phyloP scores from a whole-genome alignment of 768 basidiomycete genomes.

The Pleurotus citrinopileatus region DNA sequence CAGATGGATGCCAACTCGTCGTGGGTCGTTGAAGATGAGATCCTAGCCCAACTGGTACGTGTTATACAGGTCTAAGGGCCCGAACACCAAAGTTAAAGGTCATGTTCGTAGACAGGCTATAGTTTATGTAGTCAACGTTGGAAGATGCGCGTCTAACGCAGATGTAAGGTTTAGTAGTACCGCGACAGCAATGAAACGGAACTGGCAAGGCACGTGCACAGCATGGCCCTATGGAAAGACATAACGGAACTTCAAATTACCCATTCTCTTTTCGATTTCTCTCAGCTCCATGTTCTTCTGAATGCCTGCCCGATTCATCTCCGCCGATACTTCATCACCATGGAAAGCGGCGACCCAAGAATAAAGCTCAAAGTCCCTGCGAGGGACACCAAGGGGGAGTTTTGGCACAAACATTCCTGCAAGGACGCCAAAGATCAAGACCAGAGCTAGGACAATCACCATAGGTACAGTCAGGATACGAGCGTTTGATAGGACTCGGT shows the following conservation, averaged over 20 bases:
- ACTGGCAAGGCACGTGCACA: no score
- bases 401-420: constrained; percentile 10
- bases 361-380: constrained; percentile 4
- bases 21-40: no score
- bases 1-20: no score
- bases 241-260: constrained; percentile 9
- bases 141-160: no score
- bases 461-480: neutral
- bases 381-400: constrained; percentile 2
- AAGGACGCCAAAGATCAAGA: constrained; percentile 2
- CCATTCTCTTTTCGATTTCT: constrained; percentile 9
- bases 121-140: no score
- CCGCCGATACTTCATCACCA: constrained; percentile 4
- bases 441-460: constrained; percentile 4
- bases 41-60: no score
- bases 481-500: constrained; percentile 19
- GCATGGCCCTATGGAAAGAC: neutral
- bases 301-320: constrained; percentile 1
- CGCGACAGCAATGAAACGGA: no score
- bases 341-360: constrained; percentile 7
- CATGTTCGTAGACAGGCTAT: no score
- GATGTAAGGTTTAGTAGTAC: no score
- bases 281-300: constrained; percentile 6
- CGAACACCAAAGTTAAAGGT: no score
- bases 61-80: no score